phyloP scores from a whole-genome alignment of 257 asterid genomes.

The Sherardia arvensis region DNA sequence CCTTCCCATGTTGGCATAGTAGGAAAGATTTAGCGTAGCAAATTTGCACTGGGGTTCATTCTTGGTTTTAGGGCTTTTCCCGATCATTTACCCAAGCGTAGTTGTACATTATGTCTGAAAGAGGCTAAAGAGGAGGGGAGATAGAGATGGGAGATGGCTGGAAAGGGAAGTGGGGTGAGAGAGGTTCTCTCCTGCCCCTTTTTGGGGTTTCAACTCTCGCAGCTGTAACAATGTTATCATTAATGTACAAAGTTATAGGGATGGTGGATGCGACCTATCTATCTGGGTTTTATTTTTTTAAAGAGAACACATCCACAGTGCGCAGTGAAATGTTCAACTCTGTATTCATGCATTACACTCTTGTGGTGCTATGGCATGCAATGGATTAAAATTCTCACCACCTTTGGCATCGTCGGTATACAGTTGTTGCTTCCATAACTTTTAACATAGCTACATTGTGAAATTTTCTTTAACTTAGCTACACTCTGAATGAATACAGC shows the following conservation, averaged over 20 bases:
- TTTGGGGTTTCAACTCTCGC: constrained; percentile 4
- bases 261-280: not conserved
- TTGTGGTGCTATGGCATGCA: not conserved
- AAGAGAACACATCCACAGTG: not conserved
- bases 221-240: constrained; percentile 3
- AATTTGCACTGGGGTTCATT: constrained; percentile 19
- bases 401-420: not conserved
- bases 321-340: constrained; percentile 2
- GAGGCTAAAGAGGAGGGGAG: not conserved
- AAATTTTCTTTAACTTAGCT: too few species aligned
- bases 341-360: not conserved
- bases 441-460: too few species aligned
- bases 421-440: too few species aligned
- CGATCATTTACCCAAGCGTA: constrained; percentile 99
- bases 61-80: constrained; percentile 49
- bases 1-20: constrained; percentile 16
- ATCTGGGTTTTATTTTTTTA: constrained; percentile 4
- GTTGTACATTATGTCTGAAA: constrained; percentile 35
- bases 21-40: constrained; percentile 54
- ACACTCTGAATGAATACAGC: too few species aligned
- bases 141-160: not conserved
- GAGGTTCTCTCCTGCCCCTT: constrained; percentile 1
- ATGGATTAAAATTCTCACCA: not conserved
- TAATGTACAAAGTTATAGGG: constrained; percentile 10
- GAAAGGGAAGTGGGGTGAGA: not conserved